phyloP scores from a whole-genome alignment of 805 yeast genomes.

The Suhomyces faveliae region DNA sequence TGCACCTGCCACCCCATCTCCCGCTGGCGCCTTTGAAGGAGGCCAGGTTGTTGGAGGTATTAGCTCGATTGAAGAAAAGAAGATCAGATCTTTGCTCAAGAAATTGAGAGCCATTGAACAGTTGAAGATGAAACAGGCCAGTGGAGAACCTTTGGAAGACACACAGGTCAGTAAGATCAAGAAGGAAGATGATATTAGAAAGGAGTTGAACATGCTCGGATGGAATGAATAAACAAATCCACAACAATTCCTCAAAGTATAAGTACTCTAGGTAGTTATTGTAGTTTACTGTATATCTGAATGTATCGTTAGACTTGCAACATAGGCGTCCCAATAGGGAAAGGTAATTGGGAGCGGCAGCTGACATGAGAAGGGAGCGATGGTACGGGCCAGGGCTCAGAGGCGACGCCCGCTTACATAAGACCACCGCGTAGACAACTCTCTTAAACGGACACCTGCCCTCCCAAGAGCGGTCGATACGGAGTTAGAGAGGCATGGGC shows the following conservation, averaged over 20 bases:
- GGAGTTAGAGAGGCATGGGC: background rate
- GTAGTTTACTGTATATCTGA: background rate
- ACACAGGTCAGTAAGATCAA: constrained; percentile 88
- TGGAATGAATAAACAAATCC: constrained; percentile 40
- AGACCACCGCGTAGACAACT: background rate
- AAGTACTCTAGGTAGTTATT: background rate
- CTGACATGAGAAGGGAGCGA: background rate
- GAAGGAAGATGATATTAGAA: constrained; percentile 78
- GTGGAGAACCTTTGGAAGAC: constrained; percentile 83
- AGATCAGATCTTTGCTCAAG: constrained; percentile 84
- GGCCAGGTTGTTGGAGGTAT: constrained; percentile 60
- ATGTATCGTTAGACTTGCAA: background rate
- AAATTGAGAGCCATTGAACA: constrained; percentile 94
- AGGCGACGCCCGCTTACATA: background rate
- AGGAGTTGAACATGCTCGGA: constrained; percentile 73
- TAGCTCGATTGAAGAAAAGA: constrained; percentile 81
- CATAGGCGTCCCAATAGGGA: constrained; percentile 4
- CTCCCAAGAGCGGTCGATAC: background rate
- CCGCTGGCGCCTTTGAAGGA: constrained; percentile 17
- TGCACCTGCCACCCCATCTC: constrained; percentile 15
- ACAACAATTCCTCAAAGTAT: background rate
- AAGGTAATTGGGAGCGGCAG: constrained; percentile 3
- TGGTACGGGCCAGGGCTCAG: background rate
- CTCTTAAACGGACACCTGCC: background rate
- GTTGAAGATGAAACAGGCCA: constrained; percentile 78